Conservation (phyloP, 257 asterid genomes). For the Galeopsis tetrahit region DNA sequence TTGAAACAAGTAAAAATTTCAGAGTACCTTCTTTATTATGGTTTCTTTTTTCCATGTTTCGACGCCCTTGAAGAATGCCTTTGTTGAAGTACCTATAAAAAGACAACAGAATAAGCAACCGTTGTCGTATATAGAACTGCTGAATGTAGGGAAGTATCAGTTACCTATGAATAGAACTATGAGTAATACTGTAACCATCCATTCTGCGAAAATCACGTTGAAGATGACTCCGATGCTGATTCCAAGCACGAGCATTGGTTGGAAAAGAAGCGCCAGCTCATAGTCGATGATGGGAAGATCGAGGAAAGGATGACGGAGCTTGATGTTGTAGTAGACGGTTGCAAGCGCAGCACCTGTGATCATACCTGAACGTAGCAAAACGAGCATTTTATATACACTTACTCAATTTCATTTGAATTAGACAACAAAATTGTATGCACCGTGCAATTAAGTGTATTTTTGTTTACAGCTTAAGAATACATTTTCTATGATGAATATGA, state of each 20-base stretch:
- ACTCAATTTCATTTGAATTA: not conserved
- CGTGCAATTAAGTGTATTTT: too few species aligned
- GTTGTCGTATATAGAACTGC: not conserved
- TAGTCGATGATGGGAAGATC: slow-evolving; percentile 68
- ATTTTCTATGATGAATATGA: not conserved
- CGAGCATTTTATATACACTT: not conserved
- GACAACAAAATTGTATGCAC: too few species aligned
- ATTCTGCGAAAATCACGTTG: slow-evolving; percentile 62
- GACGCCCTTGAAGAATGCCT: slow-evolving; percentile 61
- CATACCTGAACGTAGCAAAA: slow-evolving; percentile 48
- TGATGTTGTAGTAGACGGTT: slow-evolving; percentile 59
- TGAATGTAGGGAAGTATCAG: not conserved
- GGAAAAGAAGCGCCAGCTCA: slow-evolving; percentile 67
- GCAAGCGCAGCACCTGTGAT: slow-evolving; percentile 67
- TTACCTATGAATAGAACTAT: slow-evolving; percentile 62
- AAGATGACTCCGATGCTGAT: slow-evolving; percentile 64
- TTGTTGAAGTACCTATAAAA: slow-evolving; percentile 51
- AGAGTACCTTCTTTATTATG: slow-evolving; percentile 47
- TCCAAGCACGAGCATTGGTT: slow-evolving; percentile 67
- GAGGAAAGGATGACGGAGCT: slow-evolving; percentile 59
- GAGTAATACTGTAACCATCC: slow-evolving; percentile 66
- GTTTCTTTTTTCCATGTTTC: slow-evolving; percentile 69
- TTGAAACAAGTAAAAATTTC: slow-evolving; percentile 18
- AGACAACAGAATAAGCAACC: slow-evolving; percentile 20
- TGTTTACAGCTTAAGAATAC: not conserved